These are phyloP conservation scores for Urostyla sp. DNA, from an alignment of 73 alveolate genomes.

Conservation along the genomic window DNA sequence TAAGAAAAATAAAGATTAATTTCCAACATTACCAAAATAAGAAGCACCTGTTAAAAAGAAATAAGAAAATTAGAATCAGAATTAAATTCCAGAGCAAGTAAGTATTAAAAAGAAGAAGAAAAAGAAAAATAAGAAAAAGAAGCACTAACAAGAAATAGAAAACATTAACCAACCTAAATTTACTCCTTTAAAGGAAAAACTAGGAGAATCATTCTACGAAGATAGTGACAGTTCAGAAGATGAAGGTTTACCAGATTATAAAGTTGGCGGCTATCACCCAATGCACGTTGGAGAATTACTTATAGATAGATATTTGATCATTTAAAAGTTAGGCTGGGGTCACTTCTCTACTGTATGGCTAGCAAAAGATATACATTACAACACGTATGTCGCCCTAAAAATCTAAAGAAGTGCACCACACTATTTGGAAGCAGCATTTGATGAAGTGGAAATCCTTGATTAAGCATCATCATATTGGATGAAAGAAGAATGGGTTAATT, in stretches of 20 bases:
- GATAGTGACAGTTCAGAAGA: slow-evolving; percentile 91
- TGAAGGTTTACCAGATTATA: slow-evolving; percentile 93
- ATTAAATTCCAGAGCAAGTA: not conserved
- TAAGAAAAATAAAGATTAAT: slow-evolving; percentile 2
- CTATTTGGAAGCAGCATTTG: slow-evolving; percentile 98
- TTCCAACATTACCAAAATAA: slow-evolving; percentile 21
- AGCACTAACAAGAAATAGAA: slow-evolving; percentile 3
- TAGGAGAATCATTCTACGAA: slow-evolving; percentile 49
- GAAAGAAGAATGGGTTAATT: slow-evolving; percentile 86
- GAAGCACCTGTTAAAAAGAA: not conserved
- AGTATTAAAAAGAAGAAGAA: slow-evolving; percentile 27
- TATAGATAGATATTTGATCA: slow-evolving; percentile 92
- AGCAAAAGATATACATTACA: slow-evolving; percentile 86
- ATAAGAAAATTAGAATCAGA: not conserved
- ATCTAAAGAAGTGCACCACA: slow-evolving; percentile 97
- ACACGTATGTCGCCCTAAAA: slow-evolving; percentile 91
- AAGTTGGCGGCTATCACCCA: slow-evolving; percentile 99
- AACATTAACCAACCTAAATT: not conserved
- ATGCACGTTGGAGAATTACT: slow-evolving; percentile 98
- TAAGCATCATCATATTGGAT: slow-evolving; percentile 86
- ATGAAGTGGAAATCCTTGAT: slow-evolving; percentile 96
- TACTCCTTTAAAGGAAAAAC: slow-evolving; percentile 47
- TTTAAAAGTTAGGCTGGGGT: slow-evolving; percentile 99
- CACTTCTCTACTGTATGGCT: slow-evolving; percentile 99
- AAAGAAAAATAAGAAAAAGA: slow-evolving; percentile 46